Base-by-base conservation (phyloP, 768 basidiomycete species). In the Phaffia tasmanica region DNA sequence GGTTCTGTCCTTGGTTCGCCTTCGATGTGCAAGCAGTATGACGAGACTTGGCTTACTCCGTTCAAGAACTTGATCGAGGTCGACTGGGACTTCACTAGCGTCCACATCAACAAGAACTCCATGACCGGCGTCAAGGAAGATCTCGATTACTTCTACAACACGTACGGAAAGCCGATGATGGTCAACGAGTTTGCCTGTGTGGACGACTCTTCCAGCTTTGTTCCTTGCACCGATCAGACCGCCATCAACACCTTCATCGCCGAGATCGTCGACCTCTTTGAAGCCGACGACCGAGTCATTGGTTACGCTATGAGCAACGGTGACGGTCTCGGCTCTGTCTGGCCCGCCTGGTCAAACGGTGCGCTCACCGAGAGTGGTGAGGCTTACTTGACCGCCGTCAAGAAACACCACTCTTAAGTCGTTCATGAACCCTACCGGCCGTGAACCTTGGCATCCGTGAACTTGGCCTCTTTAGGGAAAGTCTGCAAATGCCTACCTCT, bases 21-120 rank as follows among this genome's bases (percentile, higher is more conserved):
- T 1, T 73, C 73, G 6, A 76, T 77, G 76, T 77, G 76, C 69
- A 72, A 77, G 51, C 76, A 77, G 70, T 71, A 71, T 42, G 75
- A 72, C 53, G 75, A 77, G 56, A 66, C 65, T 50, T 76, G 73
- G 71, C 71, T 77, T 63, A 65, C 65, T n/a, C 71, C 74, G 3
- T 77, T 77, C 74, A 66, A 70, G 57, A 65, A 70, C 14, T 11
- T n/a, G 7, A 70, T 65, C 62, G 5, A 42, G 18, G 29, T 59
- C 65, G 69, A 70, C 35, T 73, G 70, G 70, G 69, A 65, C 32
- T 49, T 73, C 32, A 70, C 68, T n/a, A 72, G 71, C 23, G 63
- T 69, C 32, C 67, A 69, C 67, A 61, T 69, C 67, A 69, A 69
- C 67, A 69, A 64, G 63, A 62, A 63, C 59, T 60, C 58, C 57